Conservation (phyloP, 345 rosid species). For the Clausena lansium region DNA sequence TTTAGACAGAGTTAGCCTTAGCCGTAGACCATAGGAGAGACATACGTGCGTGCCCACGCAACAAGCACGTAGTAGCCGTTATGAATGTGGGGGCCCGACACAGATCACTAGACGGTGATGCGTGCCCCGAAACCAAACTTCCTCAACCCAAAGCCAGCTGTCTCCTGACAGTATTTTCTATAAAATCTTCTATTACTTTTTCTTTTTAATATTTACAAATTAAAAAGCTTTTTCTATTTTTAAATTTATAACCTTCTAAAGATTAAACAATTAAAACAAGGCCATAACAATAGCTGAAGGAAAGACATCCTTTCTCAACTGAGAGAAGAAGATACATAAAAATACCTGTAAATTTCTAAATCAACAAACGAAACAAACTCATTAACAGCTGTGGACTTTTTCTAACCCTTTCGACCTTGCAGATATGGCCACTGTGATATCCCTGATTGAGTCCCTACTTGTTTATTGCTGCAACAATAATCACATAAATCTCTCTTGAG, state of each 20-base stretch:
- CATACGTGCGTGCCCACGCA: background rate
- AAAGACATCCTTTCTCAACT: constrained; percentile 2
- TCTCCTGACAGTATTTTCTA: background rate
- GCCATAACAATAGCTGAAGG: background rate
- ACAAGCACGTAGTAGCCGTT: constrained; percentile 40
- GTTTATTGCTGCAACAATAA: background rate
- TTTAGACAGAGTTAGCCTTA: constrained; percentile 19
- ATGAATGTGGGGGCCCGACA: constrained; percentile 33
- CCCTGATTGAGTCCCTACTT: background rate
- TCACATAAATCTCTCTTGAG: background rate
- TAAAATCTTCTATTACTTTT: background rate
- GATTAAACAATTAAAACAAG: background rate
- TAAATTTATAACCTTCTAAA: background rate
- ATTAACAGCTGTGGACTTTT: background rate
- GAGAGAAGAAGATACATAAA: background rate
- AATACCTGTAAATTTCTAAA: background rate
- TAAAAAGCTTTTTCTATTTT: background rate
- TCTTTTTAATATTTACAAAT: background rate
- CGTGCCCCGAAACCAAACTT: constrained; percentile 33
- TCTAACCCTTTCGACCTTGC: constrained; percentile 8
- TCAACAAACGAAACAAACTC: background rate
- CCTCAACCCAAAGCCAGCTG: constrained; percentile 47
- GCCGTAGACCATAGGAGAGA: background rate
- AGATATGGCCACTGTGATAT: background rate
- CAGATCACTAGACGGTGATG: constrained; percentile 63